Conservation (phyloP, 2,329 filamentous ascomycete species). For the Chaetomiaceae sp. region DNA sequence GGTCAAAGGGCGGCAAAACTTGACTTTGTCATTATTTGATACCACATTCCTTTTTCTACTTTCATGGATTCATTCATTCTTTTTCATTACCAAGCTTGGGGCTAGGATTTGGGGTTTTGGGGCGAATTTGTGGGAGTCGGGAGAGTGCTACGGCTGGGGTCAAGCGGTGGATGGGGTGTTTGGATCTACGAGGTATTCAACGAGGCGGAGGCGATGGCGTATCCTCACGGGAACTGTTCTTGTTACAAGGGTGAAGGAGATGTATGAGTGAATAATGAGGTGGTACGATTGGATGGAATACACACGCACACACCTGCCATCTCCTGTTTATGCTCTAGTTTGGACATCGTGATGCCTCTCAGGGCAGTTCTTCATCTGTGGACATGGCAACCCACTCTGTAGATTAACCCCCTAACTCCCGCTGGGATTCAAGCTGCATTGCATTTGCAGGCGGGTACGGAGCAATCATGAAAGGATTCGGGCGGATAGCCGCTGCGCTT, state of each 20-base stretch:
- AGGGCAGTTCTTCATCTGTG: no score
- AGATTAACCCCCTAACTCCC: neutral
- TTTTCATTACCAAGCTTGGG: neutral
- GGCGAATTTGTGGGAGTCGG: neutral
- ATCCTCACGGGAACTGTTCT: no score
- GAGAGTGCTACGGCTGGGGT: neutral
- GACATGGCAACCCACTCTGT: neutral
- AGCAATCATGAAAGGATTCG: neutral
- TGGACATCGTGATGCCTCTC: no score
- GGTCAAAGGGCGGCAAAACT: neutral
- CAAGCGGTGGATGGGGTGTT: neutral
- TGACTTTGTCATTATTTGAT: constrained; percentile 8
- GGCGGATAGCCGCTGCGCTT: no score
- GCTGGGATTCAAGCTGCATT: constrained; percentile 3
- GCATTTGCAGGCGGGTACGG: neutral
- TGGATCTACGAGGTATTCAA: no score
- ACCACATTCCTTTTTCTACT: constrained; percentile 17
- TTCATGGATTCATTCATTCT: neutral
- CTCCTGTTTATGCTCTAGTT: no score
- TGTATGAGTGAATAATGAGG: no score
- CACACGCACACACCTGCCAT: no score
- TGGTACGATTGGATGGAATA: no score
- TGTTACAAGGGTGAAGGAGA: no score
- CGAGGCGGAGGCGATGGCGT: no score
- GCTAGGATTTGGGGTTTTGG: no score